These are phyloP conservation scores for Toxicodendron radicans DNA, from an alignment of 345 rosid genomes.

Conservation along the genomic window DNA sequence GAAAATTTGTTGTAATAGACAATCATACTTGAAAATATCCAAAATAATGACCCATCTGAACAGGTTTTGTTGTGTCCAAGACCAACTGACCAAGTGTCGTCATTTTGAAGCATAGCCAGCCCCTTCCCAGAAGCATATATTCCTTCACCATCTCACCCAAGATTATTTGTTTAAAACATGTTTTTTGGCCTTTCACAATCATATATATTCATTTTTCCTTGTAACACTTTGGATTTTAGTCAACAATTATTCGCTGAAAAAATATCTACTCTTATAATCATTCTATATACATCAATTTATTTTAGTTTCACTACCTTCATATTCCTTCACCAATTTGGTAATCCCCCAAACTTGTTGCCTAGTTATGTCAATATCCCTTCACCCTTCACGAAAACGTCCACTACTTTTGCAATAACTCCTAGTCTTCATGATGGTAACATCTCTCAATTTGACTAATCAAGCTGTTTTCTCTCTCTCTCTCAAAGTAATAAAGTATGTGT, in stretches of 20 bases:
- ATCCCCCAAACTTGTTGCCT: background rate
- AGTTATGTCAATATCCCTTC: background rate
- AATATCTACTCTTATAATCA: constrained; percentile 8
- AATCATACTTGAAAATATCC: no score
- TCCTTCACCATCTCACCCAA: background rate
- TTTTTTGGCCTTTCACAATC: background rate
- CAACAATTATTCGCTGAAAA: constrained; percentile 4
- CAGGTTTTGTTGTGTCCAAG: no score
- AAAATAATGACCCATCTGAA: no score
- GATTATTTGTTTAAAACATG: constrained; percentile 6
- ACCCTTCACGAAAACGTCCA: background rate
- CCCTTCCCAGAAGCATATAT: background rate
- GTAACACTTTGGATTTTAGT: background rate
- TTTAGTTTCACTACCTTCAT: background rate
- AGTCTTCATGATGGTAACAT: background rate
- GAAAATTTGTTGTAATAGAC: no score
- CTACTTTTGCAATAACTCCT: background rate
- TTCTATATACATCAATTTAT: no score
- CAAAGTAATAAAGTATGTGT: background rate
- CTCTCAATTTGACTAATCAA: no score
- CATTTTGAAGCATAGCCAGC: no score
- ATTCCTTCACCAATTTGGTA: background rate
- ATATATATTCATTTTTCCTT: background rate
- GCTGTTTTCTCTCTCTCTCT: no score
- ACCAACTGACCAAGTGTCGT: no score